Percentiles rank a stretch among this genome's conserved stretches.
These are phyloP conservation scores for Vitis hybrid DNA, from an alignment of 177 flowering plant genomes.

Conservation along the genomic window DNA sequence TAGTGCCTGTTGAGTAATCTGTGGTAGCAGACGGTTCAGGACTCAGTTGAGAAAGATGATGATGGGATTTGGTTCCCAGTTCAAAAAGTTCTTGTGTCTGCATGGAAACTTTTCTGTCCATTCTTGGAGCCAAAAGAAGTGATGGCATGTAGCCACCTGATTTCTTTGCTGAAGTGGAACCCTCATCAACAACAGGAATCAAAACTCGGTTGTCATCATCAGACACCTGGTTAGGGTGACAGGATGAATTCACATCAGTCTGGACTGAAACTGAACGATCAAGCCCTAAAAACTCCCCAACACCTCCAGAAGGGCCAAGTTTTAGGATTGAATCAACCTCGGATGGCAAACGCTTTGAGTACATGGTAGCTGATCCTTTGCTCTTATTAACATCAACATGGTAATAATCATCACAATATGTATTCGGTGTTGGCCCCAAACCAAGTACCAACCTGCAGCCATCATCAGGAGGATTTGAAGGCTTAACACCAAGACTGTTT, in stretches of 20 bases:
- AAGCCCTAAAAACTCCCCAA: constrained; percentile 27
- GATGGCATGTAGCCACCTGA: constrained; percentile 94
- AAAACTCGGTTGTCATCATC: constrained; percentile 14
- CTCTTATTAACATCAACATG: constrained; percentile 24
- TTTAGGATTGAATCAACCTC: constrained; percentile 58
- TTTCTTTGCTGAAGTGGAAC: constrained; percentile 91
- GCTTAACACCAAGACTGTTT: constrained; percentile 16
- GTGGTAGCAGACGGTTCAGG: constrained; percentile 51
- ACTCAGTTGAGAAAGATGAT: constrained; percentile 28
- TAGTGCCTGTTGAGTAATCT: constrained; percentile 41
- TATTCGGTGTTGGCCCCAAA: constrained; percentile 71
- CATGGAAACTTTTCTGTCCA: constrained; percentile 20
- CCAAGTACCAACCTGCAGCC: constrained; percentile 84
- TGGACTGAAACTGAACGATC: constrained; percentile 40
- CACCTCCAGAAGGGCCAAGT: constrained; percentile 66
- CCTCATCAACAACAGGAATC: constrained; percentile 75
- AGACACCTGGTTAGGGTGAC: constrained; percentile 18
- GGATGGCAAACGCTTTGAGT: constrained; percentile 23
- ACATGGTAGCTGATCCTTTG: constrained; percentile 32
- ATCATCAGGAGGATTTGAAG: constrained; percentile 52
- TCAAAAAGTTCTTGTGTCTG: constrained; percentile 31
- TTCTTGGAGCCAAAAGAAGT: constrained; percentile 74
- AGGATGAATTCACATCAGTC: constrained; percentile 20
- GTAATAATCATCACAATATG: constrained; percentile 38
- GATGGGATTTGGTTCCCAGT: constrained; percentile 22